Conservation (phyloP, 2,329 filamentous ascomycete species). For the Ophiostoma pallidulum region DNA sequence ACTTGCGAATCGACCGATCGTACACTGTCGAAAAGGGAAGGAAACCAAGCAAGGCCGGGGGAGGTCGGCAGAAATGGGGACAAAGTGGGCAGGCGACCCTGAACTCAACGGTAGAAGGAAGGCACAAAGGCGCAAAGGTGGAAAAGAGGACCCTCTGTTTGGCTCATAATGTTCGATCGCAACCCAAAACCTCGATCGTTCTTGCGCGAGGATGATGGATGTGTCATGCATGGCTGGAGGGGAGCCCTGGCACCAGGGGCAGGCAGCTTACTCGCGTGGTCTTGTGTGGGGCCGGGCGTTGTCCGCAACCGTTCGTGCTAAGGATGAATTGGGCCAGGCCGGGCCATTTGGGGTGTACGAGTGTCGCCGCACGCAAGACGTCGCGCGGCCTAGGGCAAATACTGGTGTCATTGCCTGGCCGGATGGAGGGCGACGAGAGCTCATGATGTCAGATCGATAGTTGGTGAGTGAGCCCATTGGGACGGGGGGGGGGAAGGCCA, state of each 20-base stretch:
- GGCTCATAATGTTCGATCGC: conserved; percentile 4
- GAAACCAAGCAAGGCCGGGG: too few species aligned
- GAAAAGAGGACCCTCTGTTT: background rate
- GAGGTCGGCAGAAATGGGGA: background rate
- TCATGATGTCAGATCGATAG: too few species aligned
- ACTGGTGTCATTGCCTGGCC: too few species aligned
- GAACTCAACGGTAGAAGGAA: background rate
- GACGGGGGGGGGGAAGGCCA: too few species aligned
- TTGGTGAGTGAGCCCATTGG: too few species aligned
- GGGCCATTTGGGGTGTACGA: too few species aligned
- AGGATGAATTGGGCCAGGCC: too few species aligned
- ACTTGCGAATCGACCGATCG: too few species aligned
- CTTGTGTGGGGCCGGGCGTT: background rate
- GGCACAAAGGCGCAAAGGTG: too few species aligned
- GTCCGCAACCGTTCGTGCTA: background rate
- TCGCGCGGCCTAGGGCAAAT: too few species aligned
- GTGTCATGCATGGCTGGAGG: background rate
- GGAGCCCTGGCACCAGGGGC: background rate
- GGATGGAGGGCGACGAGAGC: too few species aligned
- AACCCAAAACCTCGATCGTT: conserved; percentile 10
- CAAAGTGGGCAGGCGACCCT: background rate
- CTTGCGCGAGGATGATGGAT: conserved; percentile 1
- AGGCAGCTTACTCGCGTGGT: background rate
- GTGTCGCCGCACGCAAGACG: too few species aligned
- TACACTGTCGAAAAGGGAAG: background rate